phyloP scores from a whole-genome alignment of 495 filamentous ascomycete genomes.

The Penicillium paxilli region DNA sequence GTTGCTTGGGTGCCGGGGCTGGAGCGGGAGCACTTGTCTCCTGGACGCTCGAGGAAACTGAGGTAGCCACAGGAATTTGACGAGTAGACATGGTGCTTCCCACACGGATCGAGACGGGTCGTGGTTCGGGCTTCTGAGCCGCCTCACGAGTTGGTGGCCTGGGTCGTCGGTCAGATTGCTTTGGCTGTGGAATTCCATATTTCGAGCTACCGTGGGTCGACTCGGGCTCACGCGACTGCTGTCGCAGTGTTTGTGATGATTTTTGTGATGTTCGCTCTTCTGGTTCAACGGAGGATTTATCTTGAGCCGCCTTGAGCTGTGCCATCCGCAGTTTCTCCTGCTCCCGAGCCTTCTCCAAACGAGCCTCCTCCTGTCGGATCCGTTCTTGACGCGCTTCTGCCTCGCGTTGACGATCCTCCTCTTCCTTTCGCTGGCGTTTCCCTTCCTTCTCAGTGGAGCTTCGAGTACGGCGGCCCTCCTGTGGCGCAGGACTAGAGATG shows the following conservation, averaged over 20 bases:
- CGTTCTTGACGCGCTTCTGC: constrained; percentile 61
- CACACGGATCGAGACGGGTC: constrained; percentile 77
- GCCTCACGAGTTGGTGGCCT: constrained; percentile 74
- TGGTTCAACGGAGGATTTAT: constrained; percentile 33
- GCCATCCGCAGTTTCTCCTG: constrained; percentile 60
- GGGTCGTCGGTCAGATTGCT: constrained; percentile 62
- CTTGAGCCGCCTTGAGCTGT: constrained; percentile 35
- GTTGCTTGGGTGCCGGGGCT: constrained; percentile 44
- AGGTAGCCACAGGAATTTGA: constrained; percentile 62
- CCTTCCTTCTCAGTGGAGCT: constrained; percentile 73
- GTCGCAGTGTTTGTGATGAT: constrained; percentile 49
- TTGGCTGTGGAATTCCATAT: constrained; percentile 45
- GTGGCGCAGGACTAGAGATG: constrained; percentile 32
- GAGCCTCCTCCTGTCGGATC: constrained; percentile 60
- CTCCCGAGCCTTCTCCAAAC: constrained; percentile 61
- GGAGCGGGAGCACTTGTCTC: constrained; percentile 56
- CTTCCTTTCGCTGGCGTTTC: constrained; percentile 62
- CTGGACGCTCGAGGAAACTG: constrained; percentile 56
- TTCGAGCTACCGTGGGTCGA: constrained; percentile 36
- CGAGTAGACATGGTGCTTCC: constrained; percentile 64
- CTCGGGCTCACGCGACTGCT: constrained; percentile 47
- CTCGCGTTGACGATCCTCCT: constrained; percentile 44
- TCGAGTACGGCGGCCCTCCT: constrained; percentile 62
- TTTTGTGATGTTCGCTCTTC: constrained; percentile 35
- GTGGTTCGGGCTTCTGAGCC: constrained; percentile 65